Percentiles rank a stretch among this genome's conserved stretches.
Conservation (phyloP, 2,329 filamentous ascomycete species). For the Golovinomyces cichoracearum region DNA sequence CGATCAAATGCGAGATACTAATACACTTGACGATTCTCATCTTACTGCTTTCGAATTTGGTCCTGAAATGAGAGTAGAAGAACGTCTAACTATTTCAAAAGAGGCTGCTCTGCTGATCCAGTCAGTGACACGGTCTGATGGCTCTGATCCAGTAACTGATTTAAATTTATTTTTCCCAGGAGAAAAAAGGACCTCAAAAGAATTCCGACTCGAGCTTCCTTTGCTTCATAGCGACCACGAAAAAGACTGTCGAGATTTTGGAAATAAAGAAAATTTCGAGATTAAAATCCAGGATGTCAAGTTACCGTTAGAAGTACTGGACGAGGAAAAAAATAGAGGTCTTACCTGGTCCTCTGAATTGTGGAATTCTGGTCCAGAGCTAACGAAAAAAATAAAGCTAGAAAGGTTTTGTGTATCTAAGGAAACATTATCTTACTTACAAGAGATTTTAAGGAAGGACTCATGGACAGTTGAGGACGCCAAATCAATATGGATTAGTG, state of each 20-base stretch:
- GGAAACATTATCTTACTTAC: conserved; percentile 9
- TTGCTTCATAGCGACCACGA: conserved; percentile 12
- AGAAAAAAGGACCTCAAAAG: not conserved
- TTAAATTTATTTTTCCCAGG: not conserved
- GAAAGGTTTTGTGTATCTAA: conserved; percentile 12
- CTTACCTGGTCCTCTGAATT: conserved; percentile 7
- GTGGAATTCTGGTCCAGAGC: conserved; percentile 4
- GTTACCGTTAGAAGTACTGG: conserved; percentile 12
- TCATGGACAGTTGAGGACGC: conserved; percentile 8
- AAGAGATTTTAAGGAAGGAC: conserved; percentile 4
- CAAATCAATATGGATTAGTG: conserved; percentile 6
- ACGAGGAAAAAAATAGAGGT: conserved; percentile 10
- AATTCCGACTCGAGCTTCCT: conserved; percentile 10
- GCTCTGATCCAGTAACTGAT: conserved; percentile 3
- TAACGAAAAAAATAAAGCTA: conserved; percentile 7
- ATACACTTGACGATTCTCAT: conserved; percentile 3
- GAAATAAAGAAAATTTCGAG: conserved; percentile 10
- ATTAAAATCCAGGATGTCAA: conserved; percentile 9
- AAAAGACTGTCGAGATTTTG: conserved; percentile 10
- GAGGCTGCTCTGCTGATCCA: conserved; percentile 9
- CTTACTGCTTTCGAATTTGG: conserved; percentile 7
- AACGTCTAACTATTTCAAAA: conserved; percentile 9
- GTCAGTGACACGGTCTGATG: conserved; percentile 4
- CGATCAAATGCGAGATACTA: not conserved
- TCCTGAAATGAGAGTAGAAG: conserved; percentile 5